Conservation (phyloP, 192 early-diverging fungal species). For the Coemansia erecta region DNA sequence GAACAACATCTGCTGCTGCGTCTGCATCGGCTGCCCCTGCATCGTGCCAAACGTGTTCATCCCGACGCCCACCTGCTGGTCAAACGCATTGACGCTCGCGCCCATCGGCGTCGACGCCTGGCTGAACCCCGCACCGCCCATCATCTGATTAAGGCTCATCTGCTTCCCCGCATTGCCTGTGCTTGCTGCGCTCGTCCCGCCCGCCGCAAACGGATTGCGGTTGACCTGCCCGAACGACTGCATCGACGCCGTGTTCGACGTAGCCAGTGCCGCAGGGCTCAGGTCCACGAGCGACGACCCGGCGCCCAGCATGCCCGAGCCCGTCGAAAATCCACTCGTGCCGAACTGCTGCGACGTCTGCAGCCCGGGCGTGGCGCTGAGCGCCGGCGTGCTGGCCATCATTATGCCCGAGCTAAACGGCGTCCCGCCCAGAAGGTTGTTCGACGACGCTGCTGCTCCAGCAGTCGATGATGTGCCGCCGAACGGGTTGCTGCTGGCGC, state of each 20-base stretch:
- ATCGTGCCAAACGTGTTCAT: slow-evolving; percentile 7
- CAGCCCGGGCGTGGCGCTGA: neutral
- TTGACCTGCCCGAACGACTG: slow-evolving; percentile 47
- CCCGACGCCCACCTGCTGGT: slow-evolving; percentile 12
- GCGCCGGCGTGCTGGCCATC: slow-evolving; percentile 7
- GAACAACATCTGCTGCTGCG: slow-evolving; percentile 25
- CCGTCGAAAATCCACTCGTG: neutral
- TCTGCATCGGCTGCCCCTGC: slow-evolving; percentile 13
- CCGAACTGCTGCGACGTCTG: neutral
- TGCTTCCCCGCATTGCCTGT: slow-evolving; percentile 6
- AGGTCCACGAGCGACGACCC: slow-evolving; percentile 42
- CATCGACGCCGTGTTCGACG: slow-evolving; percentile 19
- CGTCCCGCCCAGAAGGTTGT: slow-evolving; percentile 31
- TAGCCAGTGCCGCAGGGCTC: slow-evolving; percentile 25
- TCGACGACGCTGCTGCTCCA: neutral
- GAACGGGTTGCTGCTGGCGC: slow-evolving; percentile 16
- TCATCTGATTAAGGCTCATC: slow-evolving; percentile 50
- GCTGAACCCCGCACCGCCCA: slow-evolving; percentile 9
- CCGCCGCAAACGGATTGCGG: slow-evolving; percentile 50
- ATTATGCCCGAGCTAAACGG: too few relatives aligned
- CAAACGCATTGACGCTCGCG: slow-evolving; percentile 9
- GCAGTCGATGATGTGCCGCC: neutral
- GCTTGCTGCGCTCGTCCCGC: neutral
- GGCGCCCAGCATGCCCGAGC: slow-evolving; percentile 6
- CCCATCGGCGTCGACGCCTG: slow-evolving; percentile 10